Conservation (phyloP, 192 early-diverging fungal genomes). For the Diversispora epigaea region DNA sequence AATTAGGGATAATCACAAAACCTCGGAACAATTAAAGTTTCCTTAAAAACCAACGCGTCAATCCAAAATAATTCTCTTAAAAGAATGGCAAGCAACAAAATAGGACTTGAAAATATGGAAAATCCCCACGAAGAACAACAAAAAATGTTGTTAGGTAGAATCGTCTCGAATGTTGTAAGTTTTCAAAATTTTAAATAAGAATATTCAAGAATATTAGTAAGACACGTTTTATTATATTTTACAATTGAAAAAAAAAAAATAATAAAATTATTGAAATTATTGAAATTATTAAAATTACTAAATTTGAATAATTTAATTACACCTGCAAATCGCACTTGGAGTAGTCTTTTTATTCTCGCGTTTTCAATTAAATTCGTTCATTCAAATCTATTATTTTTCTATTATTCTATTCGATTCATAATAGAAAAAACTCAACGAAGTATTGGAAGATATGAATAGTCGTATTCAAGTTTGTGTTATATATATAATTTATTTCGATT, state of each 20-base stretch:
- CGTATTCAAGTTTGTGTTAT: slow-evolving; percentile 35
- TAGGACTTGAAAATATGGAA: neutral
- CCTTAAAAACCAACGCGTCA: no score
- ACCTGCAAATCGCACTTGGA: no score
- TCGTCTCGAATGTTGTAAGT: slow-evolving; percentile 43
- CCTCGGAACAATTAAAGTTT: no score
- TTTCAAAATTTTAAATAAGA: neutral
- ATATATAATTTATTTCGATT: neutral
- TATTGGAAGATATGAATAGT: slow-evolving; percentile 39
- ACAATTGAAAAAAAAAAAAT: no score
- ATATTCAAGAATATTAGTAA: no score
- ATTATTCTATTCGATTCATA: neutral
- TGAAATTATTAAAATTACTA: no score
- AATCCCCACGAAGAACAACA: slow-evolving; percentile 49
- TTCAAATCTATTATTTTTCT: neutral
- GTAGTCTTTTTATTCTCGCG: neutral
- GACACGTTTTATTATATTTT: no score
- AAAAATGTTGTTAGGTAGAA: slow-evolving; percentile 39
- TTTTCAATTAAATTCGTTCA: neutral
- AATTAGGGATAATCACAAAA: no score
- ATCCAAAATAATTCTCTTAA: no score
- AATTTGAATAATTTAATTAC: no score
- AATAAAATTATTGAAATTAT: no score
- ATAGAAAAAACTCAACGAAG: slow-evolving; percentile 43
- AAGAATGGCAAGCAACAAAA: no score